Evolutionary conservation across 2,329 filamentous ascomycete species (phyloP).

Genomic region (Penicillium digitatum): DNA sequence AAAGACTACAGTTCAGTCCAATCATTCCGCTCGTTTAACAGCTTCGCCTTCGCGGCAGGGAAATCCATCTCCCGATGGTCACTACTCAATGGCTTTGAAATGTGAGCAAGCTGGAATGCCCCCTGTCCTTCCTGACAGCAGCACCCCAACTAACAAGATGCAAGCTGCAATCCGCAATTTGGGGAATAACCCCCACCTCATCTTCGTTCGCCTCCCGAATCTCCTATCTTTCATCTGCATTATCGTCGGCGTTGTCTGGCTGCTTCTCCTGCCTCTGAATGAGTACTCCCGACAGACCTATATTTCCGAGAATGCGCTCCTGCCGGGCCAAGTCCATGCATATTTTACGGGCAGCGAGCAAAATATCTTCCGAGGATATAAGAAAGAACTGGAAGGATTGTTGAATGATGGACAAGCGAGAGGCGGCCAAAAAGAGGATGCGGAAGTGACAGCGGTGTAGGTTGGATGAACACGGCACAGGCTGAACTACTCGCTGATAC

Average conservation of each 20-base stretch:
- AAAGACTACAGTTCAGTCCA: slow-evolving; percentile 4
- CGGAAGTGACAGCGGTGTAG: slow-evolving; percentile 29
- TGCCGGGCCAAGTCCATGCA: slow-evolving; percentile 94
- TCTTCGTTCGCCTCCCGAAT: slow-evolving; percentile 69
- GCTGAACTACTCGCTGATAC: slow-evolving; percentile 16
- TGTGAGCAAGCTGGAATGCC: slow-evolving; percentile 26
- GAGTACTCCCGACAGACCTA: slow-evolving; percentile 90
- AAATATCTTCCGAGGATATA: slow-evolving; percentile 86
- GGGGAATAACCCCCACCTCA: slow-evolving; percentile 73
- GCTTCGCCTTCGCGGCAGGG: slow-evolving; percentile 18
- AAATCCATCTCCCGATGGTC: slow-evolving; percentile 26
- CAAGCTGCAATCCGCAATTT: slow-evolving; percentile 49
- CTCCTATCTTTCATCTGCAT: slow-evolving; percentile 84
- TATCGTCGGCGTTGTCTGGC: slow-evolving; percentile 79
- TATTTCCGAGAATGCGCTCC: slow-evolving; percentile 92
- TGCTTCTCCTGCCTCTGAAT: slow-evolving; percentile 82
- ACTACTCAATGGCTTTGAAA: slow-evolving; percentile 39
- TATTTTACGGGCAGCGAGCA: slow-evolving; percentile 97
- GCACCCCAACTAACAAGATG: slow-evolving; percentile 14
- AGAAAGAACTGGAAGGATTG: slow-evolving; percentile 68
- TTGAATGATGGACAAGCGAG: slow-evolving; percentile 27
- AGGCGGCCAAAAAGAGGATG: slow-evolving; percentile 24
- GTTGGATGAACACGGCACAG: slow-evolving; percentile 10
- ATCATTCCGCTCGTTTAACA: slow-evolving; percentile 8
- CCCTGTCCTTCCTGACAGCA: slow-evolving; percentile 2